Evolutionary conservation across 2,329 filamentous ascomycete species (phyloP), one percentile per base, ranked within the genome.

Genomic region (Parasarocladium wereldwijsianum): DNA sequence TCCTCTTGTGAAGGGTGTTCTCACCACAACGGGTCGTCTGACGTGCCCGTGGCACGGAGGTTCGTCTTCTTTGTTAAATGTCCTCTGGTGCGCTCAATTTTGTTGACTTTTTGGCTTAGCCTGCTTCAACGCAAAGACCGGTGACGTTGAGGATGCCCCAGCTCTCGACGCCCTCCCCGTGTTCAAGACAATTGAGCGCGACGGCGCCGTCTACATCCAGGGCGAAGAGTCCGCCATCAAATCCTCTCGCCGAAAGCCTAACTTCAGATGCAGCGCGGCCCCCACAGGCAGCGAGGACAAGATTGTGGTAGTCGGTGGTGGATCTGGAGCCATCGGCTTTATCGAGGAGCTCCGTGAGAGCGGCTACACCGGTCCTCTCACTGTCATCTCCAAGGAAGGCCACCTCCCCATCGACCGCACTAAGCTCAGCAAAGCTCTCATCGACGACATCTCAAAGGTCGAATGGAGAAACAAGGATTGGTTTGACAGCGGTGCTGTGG

Each of bases 11-110:
- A 84, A 87, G 41, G 90, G 90, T 32, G 76, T 96, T 6, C 57
- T 98, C 38, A 82, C 82, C 6, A 70, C 72, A 3, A 76, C 80
- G 41, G 90, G 90, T 5, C 69, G 84, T 29, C 55, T 98, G 37
- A 93, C 83, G 6, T 98, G 90, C 51, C 85, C 87, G 4, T 96
- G 90, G 90, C 87, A 96, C 51, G 87, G 87, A 60, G 84, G 83
- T 90, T 50, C 40, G 64, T 51, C n/a, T 13, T 14, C 10, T 17
- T 15, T n/a, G n/a, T n/a, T n/a, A n/a, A 8, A 10, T 19, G 8
- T 19, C 16, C 8, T 28, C n/a, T n/a, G n/a, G n/a, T 16, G n/a
- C n/a, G 4, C 6, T 16, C 6, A 8, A 14, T 28, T 11, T 17
- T 24, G 13, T 31, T 40, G 19, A 39, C 32, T 4, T 27, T 13